A percentile compares a stretch with the other conserved stretches of the same genome.
These are phyloP conservation scores for Umbelopsis sp. DNA, from an alignment of 371 early-diverging fungal genomes.

Conservation along the genomic window DNA sequence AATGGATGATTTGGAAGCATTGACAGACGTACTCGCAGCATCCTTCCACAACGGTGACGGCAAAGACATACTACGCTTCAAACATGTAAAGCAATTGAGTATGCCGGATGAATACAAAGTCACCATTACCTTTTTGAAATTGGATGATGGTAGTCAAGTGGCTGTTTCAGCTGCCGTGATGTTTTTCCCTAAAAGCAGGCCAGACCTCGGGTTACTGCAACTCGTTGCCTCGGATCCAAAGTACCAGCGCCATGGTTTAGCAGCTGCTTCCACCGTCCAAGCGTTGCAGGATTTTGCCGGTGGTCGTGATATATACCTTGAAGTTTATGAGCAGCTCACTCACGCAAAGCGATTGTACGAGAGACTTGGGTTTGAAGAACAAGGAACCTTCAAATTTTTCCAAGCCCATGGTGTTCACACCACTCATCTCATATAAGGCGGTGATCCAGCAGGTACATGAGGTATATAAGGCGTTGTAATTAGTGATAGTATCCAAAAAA, in stretches of 20 bases:
- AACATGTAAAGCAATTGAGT: not conserved
- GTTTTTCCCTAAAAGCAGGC: not conserved
- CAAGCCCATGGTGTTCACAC: conserved; percentile 2
- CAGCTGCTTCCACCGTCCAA: not conserved
- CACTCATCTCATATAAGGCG: conserved; percentile 1
- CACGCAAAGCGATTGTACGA: conserved; percentile 25
- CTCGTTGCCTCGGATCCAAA: not conserved
- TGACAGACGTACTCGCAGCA: not conserved
- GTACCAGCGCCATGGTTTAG: not conserved
- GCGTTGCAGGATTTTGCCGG: conserved; percentile 2
- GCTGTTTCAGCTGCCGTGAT: not conserved
- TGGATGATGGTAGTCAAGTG: not conserved
- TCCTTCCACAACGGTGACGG: not conserved
- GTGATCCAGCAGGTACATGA: not conserved
- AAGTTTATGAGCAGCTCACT: conserved; percentile 24
- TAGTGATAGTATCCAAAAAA: no score
- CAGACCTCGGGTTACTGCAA: not conserved
- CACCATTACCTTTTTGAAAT: not conserved
- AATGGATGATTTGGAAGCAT: not conserved
- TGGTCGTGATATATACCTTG: conserved; percentile 17
- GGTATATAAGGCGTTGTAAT: no score
- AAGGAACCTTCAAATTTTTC: conserved; percentile 8
- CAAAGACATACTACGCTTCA: not conserved
- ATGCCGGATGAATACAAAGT: not conserved
- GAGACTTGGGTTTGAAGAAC: conserved; percentile 19